Evolutionary conservation across 1,284 basidiomycete genomes (phyloP).

Genomic region (Sporisorium scitamineum): DNA sequence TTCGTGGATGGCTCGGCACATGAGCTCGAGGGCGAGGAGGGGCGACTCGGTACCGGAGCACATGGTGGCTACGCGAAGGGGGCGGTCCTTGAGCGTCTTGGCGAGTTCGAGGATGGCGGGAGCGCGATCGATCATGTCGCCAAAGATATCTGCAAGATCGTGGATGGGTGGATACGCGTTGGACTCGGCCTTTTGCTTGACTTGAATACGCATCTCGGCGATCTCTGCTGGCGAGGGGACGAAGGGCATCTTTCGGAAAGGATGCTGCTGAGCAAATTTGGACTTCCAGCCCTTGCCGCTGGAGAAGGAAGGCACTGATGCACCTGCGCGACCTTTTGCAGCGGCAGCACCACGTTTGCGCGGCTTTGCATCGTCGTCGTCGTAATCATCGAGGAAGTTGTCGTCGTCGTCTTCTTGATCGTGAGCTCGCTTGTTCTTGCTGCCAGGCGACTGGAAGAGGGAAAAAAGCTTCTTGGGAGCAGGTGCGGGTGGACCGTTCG

Average conservation of each 20-base stretch:
- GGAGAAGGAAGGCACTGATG: conserved; percentile 23
- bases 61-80: conserved; percentile 94
- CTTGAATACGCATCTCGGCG: conserved; percentile 16
- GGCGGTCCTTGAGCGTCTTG: conserved; percentile 80
- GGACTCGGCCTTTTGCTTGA: conserved; percentile 40
- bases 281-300: conserved; percentile 49
- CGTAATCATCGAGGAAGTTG: conserved; percentile 31
- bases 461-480: conserved; percentile 25
- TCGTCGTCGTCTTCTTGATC: conserved; percentile 25
- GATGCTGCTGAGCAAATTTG: conserved; percentile 32
- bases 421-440: conserved; percentile 16
- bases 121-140: conserved; percentile 81
- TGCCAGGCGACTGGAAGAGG: conserved; percentile 21
- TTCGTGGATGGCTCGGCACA: conserved; percentile 79
- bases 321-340: conserved; percentile 10
- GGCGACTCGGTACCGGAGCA: conserved; percentile 96
- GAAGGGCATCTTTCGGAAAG: conserved; percentile 41
- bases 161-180: conserved; percentile 79
- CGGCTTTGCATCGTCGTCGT: conserved; percentile 15
- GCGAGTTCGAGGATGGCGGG: conserved; percentile 72
- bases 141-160: conserved; percentile 83
- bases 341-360: conserved; percentile 15
- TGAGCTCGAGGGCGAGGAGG: conserved; percentile 86
- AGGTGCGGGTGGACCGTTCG: conserved; percentile 5
- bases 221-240: conserved; percentile 37